phyloP scores from a whole-genome alignment of 805 yeast species.

The Wickerhamiella sorbophila region DNA sequence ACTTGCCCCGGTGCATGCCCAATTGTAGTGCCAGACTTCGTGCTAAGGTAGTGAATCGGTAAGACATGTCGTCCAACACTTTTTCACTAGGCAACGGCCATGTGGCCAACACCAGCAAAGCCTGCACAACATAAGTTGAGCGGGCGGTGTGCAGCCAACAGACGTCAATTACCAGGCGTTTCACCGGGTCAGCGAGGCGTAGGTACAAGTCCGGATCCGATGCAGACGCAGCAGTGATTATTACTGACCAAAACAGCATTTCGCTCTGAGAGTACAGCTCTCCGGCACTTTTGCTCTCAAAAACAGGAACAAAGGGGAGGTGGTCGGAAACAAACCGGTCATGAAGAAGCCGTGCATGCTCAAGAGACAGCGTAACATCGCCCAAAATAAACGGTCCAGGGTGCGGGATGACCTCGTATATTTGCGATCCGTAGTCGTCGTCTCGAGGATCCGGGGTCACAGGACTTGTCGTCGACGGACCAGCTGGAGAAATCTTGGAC shows the following conservation, averaged over 20 bases:
- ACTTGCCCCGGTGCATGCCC: slow-evolving; percentile 84
- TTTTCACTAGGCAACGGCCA: slow-evolving; percentile 94
- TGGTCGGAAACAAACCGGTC: slow-evolving; percentile 49
- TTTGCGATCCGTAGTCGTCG: background rate
- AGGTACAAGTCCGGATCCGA: slow-evolving; percentile 72
- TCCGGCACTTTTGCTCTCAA: slow-evolving; percentile 53
- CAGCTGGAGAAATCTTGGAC: background rate
- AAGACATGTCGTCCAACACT: slow-evolving; percentile 82
- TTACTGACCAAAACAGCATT: slow-evolving; percentile 79
- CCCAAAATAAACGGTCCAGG: slow-evolving; percentile 34
- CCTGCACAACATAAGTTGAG: slow-evolving; percentile 86
- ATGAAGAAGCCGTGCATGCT: slow-evolving; percentile 61
- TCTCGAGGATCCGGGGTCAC: background rate
- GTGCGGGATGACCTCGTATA: slow-evolving; percentile 6
- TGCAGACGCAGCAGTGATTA: slow-evolving; percentile 59
- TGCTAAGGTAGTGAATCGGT: slow-evolving; percentile 77
- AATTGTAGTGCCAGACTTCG: slow-evolving; percentile 70
- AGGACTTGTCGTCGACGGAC: background rate
- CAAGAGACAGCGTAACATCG: slow-evolving; percentile 50
- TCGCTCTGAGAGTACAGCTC: slow-evolving; percentile 75
- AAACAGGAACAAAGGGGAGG: slow-evolving; percentile 66
- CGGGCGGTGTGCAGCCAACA: slow-evolving; percentile 91
- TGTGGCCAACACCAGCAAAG: slow-evolving; percentile 62
- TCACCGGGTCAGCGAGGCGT: slow-evolving; percentile 60
- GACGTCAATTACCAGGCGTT: slow-evolving; percentile 77